A percentile compares a stretch with the other conserved stretches of the same genome.
Conservation (phyloP, 192 early-diverging fungal genomes). For the Backusella parvicylindrica region DNA sequence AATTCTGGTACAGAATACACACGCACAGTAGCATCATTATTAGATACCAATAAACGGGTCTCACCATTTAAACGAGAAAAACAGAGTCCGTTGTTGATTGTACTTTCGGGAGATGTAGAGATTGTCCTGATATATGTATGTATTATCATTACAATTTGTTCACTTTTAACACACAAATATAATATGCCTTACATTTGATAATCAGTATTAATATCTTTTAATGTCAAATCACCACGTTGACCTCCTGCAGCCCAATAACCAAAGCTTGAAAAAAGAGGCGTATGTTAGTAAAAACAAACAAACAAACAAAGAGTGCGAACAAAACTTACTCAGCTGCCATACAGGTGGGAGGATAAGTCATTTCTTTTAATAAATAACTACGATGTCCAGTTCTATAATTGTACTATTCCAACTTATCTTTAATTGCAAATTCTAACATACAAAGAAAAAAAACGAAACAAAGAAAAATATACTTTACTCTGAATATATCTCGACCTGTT, state of each 20-base stretch:
- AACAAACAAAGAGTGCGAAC: not conserved
- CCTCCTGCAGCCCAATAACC: slow-evolving; percentile 91
- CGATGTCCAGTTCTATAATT: slow-evolving; percentile 47
- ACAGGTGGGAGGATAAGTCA: slow-evolving; percentile 76
- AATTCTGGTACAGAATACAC: slow-evolving; percentile 82
- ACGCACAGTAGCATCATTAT: slow-evolving; percentile 94
- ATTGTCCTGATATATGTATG: slow-evolving; percentile 38
- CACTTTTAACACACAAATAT: not conserved
- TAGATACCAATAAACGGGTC: slow-evolving; percentile 81
- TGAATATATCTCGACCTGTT: slow-evolving; percentile 61
- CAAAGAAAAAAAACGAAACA: not conserved
- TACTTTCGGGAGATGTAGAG: slow-evolving; percentile 55
- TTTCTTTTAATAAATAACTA: slow-evolving; percentile 62
- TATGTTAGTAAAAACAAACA: not conserved
- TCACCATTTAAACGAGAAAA: slow-evolving; percentile 56
- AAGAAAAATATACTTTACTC: too few relatives aligned
- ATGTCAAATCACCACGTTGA: slow-evolving; percentile 81
- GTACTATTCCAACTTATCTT: slow-evolving; percentile 31
- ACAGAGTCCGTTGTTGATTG: slow-evolving; percentile 87
- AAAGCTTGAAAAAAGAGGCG: not conserved
- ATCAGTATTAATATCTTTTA: slow-evolving; percentile 58
- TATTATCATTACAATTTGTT: not conserved
- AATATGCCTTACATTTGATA: slow-evolving; percentile 42
- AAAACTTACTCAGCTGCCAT: slow-evolving; percentile 60
- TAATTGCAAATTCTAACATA: not conserved